A percentile compares a stretch with the other conserved stretches of the same genome.
These are phyloP conservation scores for Fusarium verticillioides DNA, from an alignment of 2,329 filamentous ascomycete species.

Conservation along the genomic window DNA sequence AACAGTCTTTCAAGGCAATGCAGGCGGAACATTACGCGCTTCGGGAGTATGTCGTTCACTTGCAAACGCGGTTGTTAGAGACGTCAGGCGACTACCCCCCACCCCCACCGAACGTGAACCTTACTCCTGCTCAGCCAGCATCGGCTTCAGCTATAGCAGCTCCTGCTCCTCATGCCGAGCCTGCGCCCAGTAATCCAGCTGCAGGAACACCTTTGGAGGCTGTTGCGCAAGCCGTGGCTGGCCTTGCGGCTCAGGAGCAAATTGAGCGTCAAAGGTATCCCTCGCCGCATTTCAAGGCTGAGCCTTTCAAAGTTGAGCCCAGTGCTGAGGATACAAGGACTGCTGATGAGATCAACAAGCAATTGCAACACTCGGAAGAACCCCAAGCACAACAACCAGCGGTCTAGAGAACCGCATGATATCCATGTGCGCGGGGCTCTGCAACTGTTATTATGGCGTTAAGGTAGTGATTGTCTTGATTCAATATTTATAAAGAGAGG, in stretches of 20 bases:
- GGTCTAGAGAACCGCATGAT: constrained; percentile 33
- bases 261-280: constrained; percentile 52
- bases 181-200: constrained; percentile 43
- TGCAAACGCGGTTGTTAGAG: constrained; percentile 89
- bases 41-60: constrained; percentile 89
- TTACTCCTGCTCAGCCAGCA: constrained; percentile 54
- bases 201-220: constrained; percentile 57
- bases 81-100: constrained; percentile 85
- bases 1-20: constrained; percentile 80
- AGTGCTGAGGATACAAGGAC: constrained; percentile 57
- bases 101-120: constrained; percentile 81
- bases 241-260: constrained; percentile 56
- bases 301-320: constrained; percentile 53
- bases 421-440: constrained; percentile 18
- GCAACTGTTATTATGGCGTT: constrained; percentile 39
- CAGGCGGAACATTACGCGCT: constrained; percentile 91
- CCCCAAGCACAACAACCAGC: constrained; percentile 28
- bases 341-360: constrained; percentile 65
- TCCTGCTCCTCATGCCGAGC: constrained; percentile 31
- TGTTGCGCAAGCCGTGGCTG: constrained; percentile 62
- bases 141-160: constrained; percentile 41
- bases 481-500: constrained; percentile 32
- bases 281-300: constrained; percentile 51
- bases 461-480: constrained; percentile 25
- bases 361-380: constrained; percentile 60